Base-by-base conservation (phyloP, 139 green algal species). In the Micractinium conductrix region DNA sequence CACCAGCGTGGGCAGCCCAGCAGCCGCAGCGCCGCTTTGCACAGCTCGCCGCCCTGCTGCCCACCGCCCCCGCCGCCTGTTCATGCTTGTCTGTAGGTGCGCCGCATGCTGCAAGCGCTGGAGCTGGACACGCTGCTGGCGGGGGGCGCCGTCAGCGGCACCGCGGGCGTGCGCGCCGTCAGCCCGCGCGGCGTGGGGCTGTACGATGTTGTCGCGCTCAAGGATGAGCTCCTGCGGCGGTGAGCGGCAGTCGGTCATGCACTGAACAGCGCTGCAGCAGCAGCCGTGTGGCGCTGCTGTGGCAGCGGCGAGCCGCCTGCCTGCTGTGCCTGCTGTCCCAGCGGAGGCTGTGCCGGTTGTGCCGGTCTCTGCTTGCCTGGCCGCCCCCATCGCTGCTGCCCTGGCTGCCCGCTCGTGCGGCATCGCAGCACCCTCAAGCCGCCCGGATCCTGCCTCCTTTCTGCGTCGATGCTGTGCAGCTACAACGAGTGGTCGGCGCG, bases 191-290 rank as follows among this genome's bases (percentile, higher is more conserved):
- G 88, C 30, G 74, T 84, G 30, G n/a, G 68, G 24, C 74, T 87
- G 9, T 92, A 83, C 48, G 85, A 92, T 62, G 68, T 92, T 10
- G 30, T 75, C 7, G 88, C 85, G 0, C 85, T 92, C 21, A 90
- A 91, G 16, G 72, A 78, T 68, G 69, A 76, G 28, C 42, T 92
- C 33, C 44, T 88, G 53, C 42, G 63, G 38, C 53, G 75, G 55
- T 70, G 55, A 42, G 75, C 7, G 2, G 35, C 33, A 33, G 14
- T 24, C 30, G 2, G 30, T 4, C 63, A 12, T 69, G 60, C n/a
- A n/a, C n/a, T n/a, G n/a, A n/a, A n/a, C n/a, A 19, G 58, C 8
- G 58, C 58, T 24, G 12, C 58, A 33, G 58, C 16, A 19, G 58
- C 58, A 65, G 17, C 58, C 58, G 58, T 30, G 8, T 65, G 58